Evolutionary conservation across 1,284 basidiomycete genomes (phyloP), one percentile per base, ranked within the genome.

Genomic region (Neolentinus lepideus): DNA sequence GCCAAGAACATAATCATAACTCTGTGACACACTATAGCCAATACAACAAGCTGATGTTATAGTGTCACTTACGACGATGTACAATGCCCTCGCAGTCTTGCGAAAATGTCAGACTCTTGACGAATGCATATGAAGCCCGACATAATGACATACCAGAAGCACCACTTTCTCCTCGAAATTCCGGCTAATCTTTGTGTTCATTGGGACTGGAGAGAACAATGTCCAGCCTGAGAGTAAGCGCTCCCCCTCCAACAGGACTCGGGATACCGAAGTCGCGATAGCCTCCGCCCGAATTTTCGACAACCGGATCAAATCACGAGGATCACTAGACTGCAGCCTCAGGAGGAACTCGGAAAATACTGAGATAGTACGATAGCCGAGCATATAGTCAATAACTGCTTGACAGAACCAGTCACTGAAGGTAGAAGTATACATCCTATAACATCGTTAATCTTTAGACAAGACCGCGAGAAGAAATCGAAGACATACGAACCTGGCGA

Each of bases 381-480:
- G 84, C 76, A 92, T 84, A 67, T 88, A 97, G 66, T 96, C 93
- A 62, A 95, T 93, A 52, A 94, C 90, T 1, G 94, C 91, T 74
- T 99, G 96, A 54, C 84, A 88, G 72, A 98, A 99, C 84, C 95
- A 98, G 72, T 98, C 96, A 57, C 88, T 88, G 64, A 95, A 92
- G 2, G 90, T 89, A 21, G 90, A 85, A 6, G 87, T 85, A 69
- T 91, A 92, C 85, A 92, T 83, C 65, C 90, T 83, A n/a, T n/a
- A 6, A 43, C 16, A 43, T 43, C 6, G 6, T 16, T 16, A 6
- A 43, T 21, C 6, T 43, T 43, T 6, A 43, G 38, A 4, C 50
- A 57, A 56, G 45, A 43, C 43, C 35, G 19, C 48, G 21, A 2
- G 45, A 25, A 9, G 14, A 31, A 12, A 47, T 36, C 10, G 12